Percentiles rank a stretch among this genome's conserved stretches.
phyloP scores from a whole-genome alignment of 306 rosid genomes.

The Rosa persica region DNA sequence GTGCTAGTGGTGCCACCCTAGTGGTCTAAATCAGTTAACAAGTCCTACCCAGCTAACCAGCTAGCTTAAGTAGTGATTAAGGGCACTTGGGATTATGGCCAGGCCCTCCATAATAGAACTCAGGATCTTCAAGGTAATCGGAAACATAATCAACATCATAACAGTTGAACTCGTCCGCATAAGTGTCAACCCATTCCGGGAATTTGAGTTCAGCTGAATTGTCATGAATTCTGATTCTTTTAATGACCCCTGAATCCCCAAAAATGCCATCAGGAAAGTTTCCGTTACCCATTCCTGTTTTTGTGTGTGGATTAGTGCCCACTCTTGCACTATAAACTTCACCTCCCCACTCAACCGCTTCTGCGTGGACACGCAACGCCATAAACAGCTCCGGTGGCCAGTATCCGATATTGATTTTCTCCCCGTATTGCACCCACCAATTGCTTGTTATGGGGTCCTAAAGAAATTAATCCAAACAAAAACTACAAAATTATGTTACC shows the following conservation, averaged over 20 bases:
- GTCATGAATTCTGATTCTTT: slow-evolving; percentile 60
- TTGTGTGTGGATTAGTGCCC: slow-evolving; percentile 51
- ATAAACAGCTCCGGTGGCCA: slow-evolving; percentile 59
- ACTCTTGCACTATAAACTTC: slow-evolving; percentile 59
- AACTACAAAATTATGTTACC: not conserved
- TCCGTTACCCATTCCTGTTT: slow-evolving; percentile 63
- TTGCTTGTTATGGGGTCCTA: slow-evolving; percentile 53
- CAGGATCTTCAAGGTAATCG: slow-evolving; percentile 60
- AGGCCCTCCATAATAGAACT: slow-evolving; percentile 67
- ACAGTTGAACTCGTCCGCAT: slow-evolving; percentile 50
- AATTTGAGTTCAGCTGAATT: slow-evolving; percentile 42
- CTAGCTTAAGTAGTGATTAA: slow-evolving; percentile 9
- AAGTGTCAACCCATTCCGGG: slow-evolving; percentile 37
- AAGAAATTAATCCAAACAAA: not conserved
- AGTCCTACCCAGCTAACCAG: not conserved
- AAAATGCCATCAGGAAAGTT: slow-evolving; percentile 22
- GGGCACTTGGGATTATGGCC: slow-evolving; percentile 54
- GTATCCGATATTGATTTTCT: slow-evolving; percentile 49
- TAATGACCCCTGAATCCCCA: slow-evolving; percentile 21
- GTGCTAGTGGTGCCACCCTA: not conserved
- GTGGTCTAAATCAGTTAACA: not conserved
- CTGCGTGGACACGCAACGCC: slow-evolving; percentile 34
- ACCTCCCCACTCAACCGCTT: slow-evolving; percentile 72
- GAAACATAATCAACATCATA: slow-evolving; percentile 25
- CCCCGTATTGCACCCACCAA: slow-evolving; percentile 75